phyloP scores from a whole-genome alignment of 2,329 filamentous ascomycete species.

The Penicillium sp. region DNA sequence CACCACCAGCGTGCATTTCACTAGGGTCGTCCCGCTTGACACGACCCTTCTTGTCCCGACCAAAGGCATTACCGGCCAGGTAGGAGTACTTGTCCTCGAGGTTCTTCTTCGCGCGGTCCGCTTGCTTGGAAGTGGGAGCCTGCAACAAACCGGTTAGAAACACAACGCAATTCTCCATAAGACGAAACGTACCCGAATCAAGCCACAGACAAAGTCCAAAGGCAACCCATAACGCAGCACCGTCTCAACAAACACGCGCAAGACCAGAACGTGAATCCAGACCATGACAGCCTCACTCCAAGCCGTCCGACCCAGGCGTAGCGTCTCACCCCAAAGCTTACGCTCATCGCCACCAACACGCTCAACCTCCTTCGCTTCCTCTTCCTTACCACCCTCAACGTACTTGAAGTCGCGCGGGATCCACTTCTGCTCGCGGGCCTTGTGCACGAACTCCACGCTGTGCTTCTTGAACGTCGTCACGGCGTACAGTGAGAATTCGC shows the following conservation, averaged over 20 bases:
- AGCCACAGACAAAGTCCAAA: conserved; percentile 78
- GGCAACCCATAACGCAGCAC: conserved; percentile 95
- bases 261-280: conserved; percentile 86
- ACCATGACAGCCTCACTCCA: conserved; percentile 97
- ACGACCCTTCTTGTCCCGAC: conserved; percentile 87
- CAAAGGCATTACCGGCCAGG: conserved; percentile 90
- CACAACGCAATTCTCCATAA: not conserved
- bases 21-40: conserved; percentile 87
- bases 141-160: conserved; percentile 38
- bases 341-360: conserved; percentile 79
- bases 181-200: conserved; percentile 69
- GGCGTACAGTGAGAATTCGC: conserved; percentile 84
- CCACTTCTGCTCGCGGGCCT: conserved; percentile 90
- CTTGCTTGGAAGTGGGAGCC: conserved; percentile 73
- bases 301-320: conserved; percentile 82
- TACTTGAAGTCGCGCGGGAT: conserved; percentile 93
- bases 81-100: conserved; percentile 86
- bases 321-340: conserved; percentile 88
- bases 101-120: conserved; percentile 73
- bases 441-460: conserved; percentile 81
- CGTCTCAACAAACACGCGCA: conserved; percentile 95
- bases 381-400: conserved; percentile 82
- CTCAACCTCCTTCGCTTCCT: conserved; percentile 83
- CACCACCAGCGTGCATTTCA: conserved; percentile 75
- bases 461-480: conserved; percentile 95